Percentiles rank a stretch among this genome's conserved stretches.
Conservation (phyloP, 139 green algal species). For the Chlamydomonas sp. region DNA sequence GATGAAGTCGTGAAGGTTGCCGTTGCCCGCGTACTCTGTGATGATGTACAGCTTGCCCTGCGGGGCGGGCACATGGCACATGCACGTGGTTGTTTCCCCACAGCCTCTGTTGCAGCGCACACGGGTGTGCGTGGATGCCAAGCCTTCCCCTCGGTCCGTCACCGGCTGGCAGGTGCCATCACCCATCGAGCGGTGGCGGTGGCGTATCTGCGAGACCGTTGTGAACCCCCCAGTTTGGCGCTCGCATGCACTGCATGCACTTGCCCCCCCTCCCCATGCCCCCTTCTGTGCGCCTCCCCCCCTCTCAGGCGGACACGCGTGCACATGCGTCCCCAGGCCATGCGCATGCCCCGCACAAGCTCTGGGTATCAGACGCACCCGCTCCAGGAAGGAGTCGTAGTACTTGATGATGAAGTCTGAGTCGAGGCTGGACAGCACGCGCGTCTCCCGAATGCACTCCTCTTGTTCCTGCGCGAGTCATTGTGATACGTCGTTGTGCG, state of each 20-base stretch:
- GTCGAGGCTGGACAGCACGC: constrained; percentile 47
- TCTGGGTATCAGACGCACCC: constrained; percentile 35
- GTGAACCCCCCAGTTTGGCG: too few species aligned
- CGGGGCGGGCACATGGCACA: background rate
- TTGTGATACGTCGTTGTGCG: background rate
- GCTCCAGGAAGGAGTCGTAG: constrained; percentile 62
- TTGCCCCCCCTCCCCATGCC: too few species aligned
- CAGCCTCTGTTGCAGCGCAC: background rate
- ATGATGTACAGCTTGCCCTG: background rate
- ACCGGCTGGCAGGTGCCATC: too few species aligned
- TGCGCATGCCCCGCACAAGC: too few species aligned
- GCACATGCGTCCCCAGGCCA: too few species aligned
- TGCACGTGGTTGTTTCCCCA: background rate
- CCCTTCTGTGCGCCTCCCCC: too few species aligned
- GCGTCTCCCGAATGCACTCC: constrained; percentile 57
- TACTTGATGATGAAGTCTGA: constrained; percentile 65
- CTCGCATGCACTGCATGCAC: too few species aligned
- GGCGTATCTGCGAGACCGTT: too few species aligned
- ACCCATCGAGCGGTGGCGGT: too few species aligned
- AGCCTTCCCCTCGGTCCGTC: too few species aligned
- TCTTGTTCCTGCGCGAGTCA: constrained; percentile 65
- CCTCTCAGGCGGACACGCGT: too few species aligned
- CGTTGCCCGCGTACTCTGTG: background rate
- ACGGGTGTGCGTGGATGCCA: background rate
- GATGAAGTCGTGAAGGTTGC: constrained; percentile 1